A percentile compares a stretch with the other conserved stretches of the same genome.
Conservation (phyloP, 371 early-diverging fungal species). For the Mortierella sp. region DNA sequence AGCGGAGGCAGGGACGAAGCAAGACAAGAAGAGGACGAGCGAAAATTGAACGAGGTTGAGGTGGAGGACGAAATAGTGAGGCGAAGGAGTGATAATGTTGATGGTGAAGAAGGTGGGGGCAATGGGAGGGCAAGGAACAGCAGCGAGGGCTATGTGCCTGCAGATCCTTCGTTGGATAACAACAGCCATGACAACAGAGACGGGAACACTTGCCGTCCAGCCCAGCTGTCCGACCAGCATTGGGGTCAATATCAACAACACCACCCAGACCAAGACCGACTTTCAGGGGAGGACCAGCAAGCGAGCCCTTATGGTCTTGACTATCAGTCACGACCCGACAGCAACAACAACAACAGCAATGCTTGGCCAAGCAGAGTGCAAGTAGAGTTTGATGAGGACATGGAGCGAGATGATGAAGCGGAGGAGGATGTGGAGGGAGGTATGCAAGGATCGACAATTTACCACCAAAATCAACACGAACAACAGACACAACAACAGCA, state of each 20-base stretch:
- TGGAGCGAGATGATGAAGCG: background rate
- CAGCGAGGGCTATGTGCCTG: background rate
- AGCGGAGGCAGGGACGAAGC: background rate
- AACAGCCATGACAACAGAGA: background rate
- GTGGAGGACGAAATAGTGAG: background rate
- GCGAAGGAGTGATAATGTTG: background rate
- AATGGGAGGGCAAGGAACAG: background rate
- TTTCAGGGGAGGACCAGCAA: background rate
- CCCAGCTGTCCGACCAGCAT: background rate
- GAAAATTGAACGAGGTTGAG: background rate
- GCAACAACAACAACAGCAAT: background rate
- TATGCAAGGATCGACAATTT: background rate
- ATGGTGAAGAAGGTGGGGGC: background rate
- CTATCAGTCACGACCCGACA: background rate
- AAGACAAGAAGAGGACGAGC: background rate
- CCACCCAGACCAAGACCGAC: background rate
- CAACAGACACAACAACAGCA: background rate
- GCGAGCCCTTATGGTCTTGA: background rate
- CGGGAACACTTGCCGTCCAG: background rate
- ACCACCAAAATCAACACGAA: background rate
- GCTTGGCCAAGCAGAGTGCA: conserved; percentile 4
- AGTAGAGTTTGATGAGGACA: conserved; percentile 4
- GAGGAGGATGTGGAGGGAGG: background rate
- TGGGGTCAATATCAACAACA: background rate
- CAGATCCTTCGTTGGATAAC: background rate